Evolutionary conservation across 257 asterid genomes (phyloP), one percentile per base, ranked within the genome.

Genomic region (Cinchona pubescens): DNA sequence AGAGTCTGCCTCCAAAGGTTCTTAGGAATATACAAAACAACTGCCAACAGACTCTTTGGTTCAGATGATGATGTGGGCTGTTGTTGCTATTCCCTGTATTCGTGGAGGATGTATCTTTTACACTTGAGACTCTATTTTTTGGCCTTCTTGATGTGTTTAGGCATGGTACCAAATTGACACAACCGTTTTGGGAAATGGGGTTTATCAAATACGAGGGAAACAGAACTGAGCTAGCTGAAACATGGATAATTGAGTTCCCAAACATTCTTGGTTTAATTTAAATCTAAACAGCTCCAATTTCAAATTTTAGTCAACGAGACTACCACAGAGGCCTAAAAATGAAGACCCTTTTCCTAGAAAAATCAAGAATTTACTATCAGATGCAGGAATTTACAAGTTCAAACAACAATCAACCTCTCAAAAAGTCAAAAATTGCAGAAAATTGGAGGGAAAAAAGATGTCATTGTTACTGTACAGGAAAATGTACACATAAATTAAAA

Each of bases 1-100:
- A 92, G 62, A 38, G 97, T 91, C 78, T 84, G 94, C 83, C 79
- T 92, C 99, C 99, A 95, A 30, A 95, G 79, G 7, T 67, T 76
- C 75, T 79, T 75, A 11, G 99, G 94, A 73, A 91, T 78, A 82
- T 88, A 92, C 61, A 92, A 74, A 85, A 89, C 82, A 75, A 81
- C 69, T 13, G 91, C 87, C 64, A 92, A 82, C 0, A 86, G 86
- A 68, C 80, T 80, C 80, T 79, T 95, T 1, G 81, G 40, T 58
- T 83, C 86, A 15, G 98, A 73, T 29, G 90, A 76, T 2, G 87
- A 76, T 7, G 75, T 74, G 23, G 83, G 80, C 51, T 83, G 85
- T 73, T 78, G 80, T 73, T 76, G 35, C 71, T 55, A 74, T 73
- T 76, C 43, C 81, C 87, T 62, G 76, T 53, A 74, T 87, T 92